A percentile compares a stretch with the other conserved stretches of the same genome.
Evolutionary conservation across 2,329 filamentous ascomycete species (phyloP).

Genomic region (Exutisphaerella laricina): DNA sequence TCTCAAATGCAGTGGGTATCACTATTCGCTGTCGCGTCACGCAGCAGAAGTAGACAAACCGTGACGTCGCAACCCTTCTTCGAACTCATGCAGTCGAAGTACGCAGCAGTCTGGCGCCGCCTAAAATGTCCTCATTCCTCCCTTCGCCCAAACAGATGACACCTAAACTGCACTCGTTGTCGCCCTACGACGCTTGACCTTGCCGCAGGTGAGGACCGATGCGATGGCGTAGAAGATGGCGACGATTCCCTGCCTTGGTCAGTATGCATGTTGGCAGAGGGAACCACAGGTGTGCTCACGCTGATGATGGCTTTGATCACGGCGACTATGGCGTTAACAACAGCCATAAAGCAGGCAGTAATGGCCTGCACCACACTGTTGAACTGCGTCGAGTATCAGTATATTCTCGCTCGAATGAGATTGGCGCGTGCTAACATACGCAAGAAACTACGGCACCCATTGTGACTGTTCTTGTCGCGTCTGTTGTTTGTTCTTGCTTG

Average conservation of each 20-base stretch:
- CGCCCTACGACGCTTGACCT: conserved; percentile 36
- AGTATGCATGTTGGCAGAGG: no score
- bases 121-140: not conserved
- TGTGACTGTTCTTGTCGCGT: conserved; percentile 34
- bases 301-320: conserved; percentile 45
- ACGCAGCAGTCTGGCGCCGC: not conserved
- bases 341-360: conserved; percentile 35
- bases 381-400: conserved; percentile 23
- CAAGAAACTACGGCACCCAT: conserved; percentile 84
- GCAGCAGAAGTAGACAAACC: conserved; percentile 3
- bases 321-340: conserved; percentile 45
- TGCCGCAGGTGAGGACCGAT: conserved; percentile 46
- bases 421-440: conserved; percentile 50
- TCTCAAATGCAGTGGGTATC: conserved; percentile 20
- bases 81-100: not conserved
- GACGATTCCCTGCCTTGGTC: conserved; percentile 48
- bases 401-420: not conserved
- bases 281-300: no score
- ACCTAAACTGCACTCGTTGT: conserved; percentile 35
- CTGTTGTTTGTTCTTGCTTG: conserved; percentile 3
- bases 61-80: not conserved
- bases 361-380: conserved; percentile 41
- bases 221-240: conserved; percentile 46
- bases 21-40: conserved; percentile 13
- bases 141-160: not conserved